Base-by-base conservation (phyloP, 2,329 filamentous ascomycete genomes). In the Akanthomyces muscarius region DNA sequence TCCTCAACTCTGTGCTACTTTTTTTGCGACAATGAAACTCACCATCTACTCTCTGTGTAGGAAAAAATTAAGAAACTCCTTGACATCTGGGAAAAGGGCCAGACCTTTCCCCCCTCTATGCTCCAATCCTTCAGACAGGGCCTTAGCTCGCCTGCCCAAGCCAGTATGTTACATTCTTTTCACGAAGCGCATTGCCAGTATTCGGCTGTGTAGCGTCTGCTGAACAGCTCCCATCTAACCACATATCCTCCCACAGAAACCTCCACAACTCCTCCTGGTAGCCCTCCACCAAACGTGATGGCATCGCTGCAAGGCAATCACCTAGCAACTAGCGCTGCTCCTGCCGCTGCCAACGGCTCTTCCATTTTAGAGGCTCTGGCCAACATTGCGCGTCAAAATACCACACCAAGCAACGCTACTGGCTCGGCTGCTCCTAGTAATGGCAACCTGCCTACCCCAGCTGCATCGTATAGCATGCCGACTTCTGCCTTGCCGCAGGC, bases 81-180 rank as follows among this genome's bases (percentile, higher is more conserved):
- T 78, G 93, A 97, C 74, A 99, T 99, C 69, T 99, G 95, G 95
- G 93, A 97, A 75, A 95, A 95, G 72, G 92, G 91, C 67, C 89
- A 90, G 73, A 98, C 93, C 25, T 98, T 99, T 76, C 92, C 95
- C 30, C 75, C 83, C 48, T 77, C 87, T 61, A 89, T 97, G 86
- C 85, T 99, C 70, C 82, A 83, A 66, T 86, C 86, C 44, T 96
- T 96, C 83, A 94, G 92, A 78, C 84, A 91, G 73, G 93, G 91
- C 76, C 76, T 96, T 70, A 88, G 83, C 66, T 82, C 86, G 65
- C 80, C 84, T 56, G 73, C 80, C 64, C 75, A 80, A 68, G 81
- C 84, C 72, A 86, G 89, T 92, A 66, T 66, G 67, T 66, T 25
- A 55, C 23, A 47, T 30, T 36, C 58, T 44, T 10, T 16, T 16